Base-by-base conservation (phyloP, 331 rosid genomes). In the Spiraea crenata region DNA sequence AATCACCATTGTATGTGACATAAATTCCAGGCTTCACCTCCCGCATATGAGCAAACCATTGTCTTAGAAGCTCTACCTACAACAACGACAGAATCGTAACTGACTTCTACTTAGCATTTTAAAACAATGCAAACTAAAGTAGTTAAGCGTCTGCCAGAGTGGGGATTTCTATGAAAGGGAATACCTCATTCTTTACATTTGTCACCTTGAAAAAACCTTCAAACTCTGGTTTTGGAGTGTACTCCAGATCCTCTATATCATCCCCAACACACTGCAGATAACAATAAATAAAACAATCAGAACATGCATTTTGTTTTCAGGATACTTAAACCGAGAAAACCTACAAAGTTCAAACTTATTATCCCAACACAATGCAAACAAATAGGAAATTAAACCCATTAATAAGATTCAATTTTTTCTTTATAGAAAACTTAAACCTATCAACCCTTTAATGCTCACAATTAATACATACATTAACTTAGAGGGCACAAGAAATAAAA, bases 1-100 rank as follows among this genome's bases (percentile, higher is more conserved):
- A 93, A 81, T 93, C 99, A 73, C 97, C 99, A 40, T 93, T 93
- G 71, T 93, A 93, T 0, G 97, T 93, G 76, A 93, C 97, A 45
- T 93, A 93, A 64, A 93, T 89, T 68, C 99, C 96, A 81, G 99
- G 99, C 74, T 93, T 91, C 82, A 87, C 89, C 79, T 91, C 96
- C 81, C 85, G 95, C 99, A 93, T 93, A 82, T 91, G 96, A 71
- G 91, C 77, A 85, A 93, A 93, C 97, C 99, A 93, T 62, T 71
- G 75, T 77, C 83, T 82, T 82, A 93, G 92, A 80, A 93, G 99
- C 81, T 91, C 96, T 58, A 79, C 60, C 97, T 93, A 92, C 80
- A 86, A 82, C 59, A 61, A 35, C 25, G 59, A 67, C 39, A 71
- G 55, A 40, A 47, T 54, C 54, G n/a, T 39, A 65, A 65, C 13